Conservation (phyloP, 129 eudicot species). For the Rutidosis leptorrhynchoides region DNA sequence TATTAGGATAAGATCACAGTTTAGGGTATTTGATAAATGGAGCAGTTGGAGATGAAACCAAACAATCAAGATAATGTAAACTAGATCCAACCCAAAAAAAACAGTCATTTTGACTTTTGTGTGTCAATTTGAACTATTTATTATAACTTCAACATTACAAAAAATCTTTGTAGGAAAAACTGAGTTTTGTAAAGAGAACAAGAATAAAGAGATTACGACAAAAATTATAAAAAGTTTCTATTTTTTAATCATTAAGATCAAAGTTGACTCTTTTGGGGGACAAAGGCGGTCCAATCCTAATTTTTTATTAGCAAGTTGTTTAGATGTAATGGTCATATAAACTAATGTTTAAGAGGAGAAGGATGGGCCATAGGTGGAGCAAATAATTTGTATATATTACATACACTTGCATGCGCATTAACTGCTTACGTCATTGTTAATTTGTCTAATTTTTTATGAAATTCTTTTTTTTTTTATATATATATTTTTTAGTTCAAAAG, state of each 20-base stretch:
- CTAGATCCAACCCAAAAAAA: conserved; percentile 12
- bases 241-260: background rate
- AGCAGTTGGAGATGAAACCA: conserved; percentile 21
- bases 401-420: conserved; percentile 19
- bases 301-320: conserved; percentile 11
- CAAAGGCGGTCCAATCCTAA: conserved; percentile 25
- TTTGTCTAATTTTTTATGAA: conserved; percentile 17
- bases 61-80: conserved; percentile 14
- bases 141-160: conserved; percentile 7
- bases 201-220: background rate
- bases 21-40: conserved; percentile 15
- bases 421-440: conserved; percentile 21
- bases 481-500: background rate
- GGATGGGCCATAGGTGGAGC: conserved; percentile 12
- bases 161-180: background rate
- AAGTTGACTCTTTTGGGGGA: conserved; percentile 29
- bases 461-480: background rate
- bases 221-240: background rate
- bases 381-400: background rate
- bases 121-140: conserved; percentile 3
- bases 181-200: conserved; percentile 2
- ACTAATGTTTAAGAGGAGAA: conserved; percentile 7
- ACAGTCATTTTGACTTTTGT: conserved; percentile 19
- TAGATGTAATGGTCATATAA: background rate
- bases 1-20: conserved; percentile 14